Base-by-base conservation (phyloP, 805 yeast species). In the Candida coquimbonensis region DNA sequence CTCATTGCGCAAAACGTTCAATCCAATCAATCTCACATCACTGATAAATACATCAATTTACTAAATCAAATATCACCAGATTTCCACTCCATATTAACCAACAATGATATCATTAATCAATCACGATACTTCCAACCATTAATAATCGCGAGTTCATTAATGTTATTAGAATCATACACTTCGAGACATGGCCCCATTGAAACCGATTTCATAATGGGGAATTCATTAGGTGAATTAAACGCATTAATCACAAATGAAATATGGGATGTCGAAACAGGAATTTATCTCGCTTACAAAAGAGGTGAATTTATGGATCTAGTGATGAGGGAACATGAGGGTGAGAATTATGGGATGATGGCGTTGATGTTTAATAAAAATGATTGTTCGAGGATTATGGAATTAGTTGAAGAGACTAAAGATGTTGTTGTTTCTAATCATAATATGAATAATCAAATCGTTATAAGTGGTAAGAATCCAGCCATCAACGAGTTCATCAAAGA, bases 181-280 rank as follows among this genome's bases (percentile, higher is more conserved):
- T 64, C 25, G 39, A 50, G 8, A 42, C 46, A 7, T 47, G 40
- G 59, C 4, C 54, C 58, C 2, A 42, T 49, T 1, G 42, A 50
- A 5, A 47, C 53, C 1, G 44, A 51, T 4, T 66, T 49, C 48
- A 24, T 65, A 3, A 45, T 70, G 52, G 77, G 77, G 27, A 75
- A 72, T 48, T 72, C 76, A 0, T 52, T 72, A 24, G 77, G 77
- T 8, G 75, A 72, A 51, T 63, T 67, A 47, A 61, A 72, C 1
- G 67, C 73, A 0, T 52, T 67, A 26, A 48, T 60, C 4, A 53
- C 66, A 7, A 55, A 64, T 38, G 66, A 65, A 2, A 62, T 59
- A 7, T 42, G 69, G 26, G 53, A 54, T 11, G 6, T 29, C 6
- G 35, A 26, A 2, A 48, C 44, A 7, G 33, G 42, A 51, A 1